Percentiles rank a stretch among this genome's conserved stretches.
Evolutionary conservation across 192 early-diverging fungal genomes (phyloP).

Genomic region (Backusella morwellensis): DNA sequence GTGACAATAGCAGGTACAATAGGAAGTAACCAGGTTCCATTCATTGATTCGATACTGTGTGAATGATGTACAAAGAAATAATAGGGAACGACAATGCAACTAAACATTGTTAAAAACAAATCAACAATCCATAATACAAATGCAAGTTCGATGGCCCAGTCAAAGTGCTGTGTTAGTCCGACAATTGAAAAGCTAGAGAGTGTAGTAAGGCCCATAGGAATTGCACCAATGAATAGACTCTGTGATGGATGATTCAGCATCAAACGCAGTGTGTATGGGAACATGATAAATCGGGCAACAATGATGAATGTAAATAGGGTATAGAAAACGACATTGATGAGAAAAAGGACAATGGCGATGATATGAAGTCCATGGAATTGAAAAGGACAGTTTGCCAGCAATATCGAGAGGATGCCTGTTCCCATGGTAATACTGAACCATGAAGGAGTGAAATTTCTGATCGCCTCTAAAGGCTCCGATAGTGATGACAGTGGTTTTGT

Average conservation of each 20-base stretch:
- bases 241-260: slow-evolving; percentile 44
- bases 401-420: slow-evolving; percentile 41
- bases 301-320: slow-evolving; percentile 30
- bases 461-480: background rate
- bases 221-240: slow-evolving; percentile 46
- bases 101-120: slow-evolving; percentile 36
- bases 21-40: slow-evolving; percentile 45
- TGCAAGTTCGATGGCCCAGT: slow-evolving; percentile 40
- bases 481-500: background rate
- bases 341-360: slow-evolving; percentile 40
- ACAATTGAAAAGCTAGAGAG: slow-evolving; percentile 30
- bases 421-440: slow-evolving; percentile 55
- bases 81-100: slow-evolving; percentile 41
- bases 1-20: slow-evolving; percentile 51
- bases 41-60: slow-evolving; percentile 42
- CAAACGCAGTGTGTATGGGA: slow-evolving; percentile 41
- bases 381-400: slow-evolving; percentile 43
- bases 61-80: slow-evolving; percentile 40
- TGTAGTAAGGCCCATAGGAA: slow-evolving; percentile 51
- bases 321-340: slow-evolving; percentile 41
- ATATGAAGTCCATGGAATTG: slow-evolving; percentile 34
- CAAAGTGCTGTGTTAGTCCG: slow-evolving; percentile 23
- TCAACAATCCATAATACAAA: slow-evolving; percentile 45
- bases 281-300: slow-evolving; percentile 25
- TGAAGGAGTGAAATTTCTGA: slow-evolving; percentile 48